Evolutionary conservation across 2,329 filamentous ascomycete genomes (phyloP).

Genomic region (Xylaria sp.): DNA sequence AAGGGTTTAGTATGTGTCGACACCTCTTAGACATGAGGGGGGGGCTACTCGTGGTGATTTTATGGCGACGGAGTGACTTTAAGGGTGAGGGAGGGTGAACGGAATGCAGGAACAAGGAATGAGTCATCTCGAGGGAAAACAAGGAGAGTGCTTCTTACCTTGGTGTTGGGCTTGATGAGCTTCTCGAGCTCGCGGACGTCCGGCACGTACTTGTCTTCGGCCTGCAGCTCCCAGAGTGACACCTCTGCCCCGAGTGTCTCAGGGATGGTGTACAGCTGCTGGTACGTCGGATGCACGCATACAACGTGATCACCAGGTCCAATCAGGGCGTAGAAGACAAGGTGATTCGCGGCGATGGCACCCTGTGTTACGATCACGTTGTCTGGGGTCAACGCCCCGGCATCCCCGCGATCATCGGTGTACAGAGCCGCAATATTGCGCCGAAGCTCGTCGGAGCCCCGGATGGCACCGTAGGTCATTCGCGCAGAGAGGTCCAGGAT

Average conservation of each 20-base stretch:
- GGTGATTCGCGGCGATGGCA: constrained; percentile 78
- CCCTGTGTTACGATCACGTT: constrained; percentile 73
- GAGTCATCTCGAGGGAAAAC: background rate
- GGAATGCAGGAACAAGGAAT: background rate
- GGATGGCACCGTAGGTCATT: constrained; percentile 69
- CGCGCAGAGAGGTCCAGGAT: constrained; percentile 47
- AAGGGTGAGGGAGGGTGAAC: too few species aligned
- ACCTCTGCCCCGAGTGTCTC: constrained; percentile 70
- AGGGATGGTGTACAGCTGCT: constrained; percentile 75
- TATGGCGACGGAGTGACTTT: too few species aligned
- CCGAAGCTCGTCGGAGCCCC: constrained; percentile 59
- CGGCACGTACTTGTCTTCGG: constrained; percentile 60
- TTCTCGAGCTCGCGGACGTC: constrained; percentile 59
- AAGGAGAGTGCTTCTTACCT: constrained; percentile 40
- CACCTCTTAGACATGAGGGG: too few species aligned
- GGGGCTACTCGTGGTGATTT: too few species aligned
- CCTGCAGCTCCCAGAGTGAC: constrained; percentile 65
- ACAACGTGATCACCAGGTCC: constrained; percentile 75
- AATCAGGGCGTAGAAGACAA: constrained; percentile 68
- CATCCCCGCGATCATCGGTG: constrained; percentile 41
- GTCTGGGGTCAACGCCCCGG: constrained; percentile 37
- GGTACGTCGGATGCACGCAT: constrained; percentile 82
- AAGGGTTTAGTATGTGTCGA: background rate
- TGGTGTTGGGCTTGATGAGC: constrained; percentile 64
- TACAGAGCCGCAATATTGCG: constrained; percentile 61